Percentiles rank a stretch among this genome's conserved stretches.
These are phyloP conservation scores for Lentinus polychrous DNA, from an alignment of 1,284 basidiomycete genomes.

Conservation along the genomic window DNA sequence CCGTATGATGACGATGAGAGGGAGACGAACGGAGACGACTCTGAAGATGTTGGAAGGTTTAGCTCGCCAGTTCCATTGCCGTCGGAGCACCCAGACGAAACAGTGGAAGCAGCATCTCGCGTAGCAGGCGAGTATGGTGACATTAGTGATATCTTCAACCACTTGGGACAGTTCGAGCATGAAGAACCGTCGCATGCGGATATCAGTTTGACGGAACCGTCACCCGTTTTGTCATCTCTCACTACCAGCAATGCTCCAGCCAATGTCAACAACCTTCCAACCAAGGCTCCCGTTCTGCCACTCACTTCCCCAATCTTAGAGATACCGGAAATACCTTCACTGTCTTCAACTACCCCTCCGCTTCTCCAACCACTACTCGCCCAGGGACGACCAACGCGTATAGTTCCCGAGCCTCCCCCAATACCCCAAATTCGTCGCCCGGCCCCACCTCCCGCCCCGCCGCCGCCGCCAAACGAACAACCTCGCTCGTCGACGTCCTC, in stretches of 20 bases:
- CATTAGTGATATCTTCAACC: conserved; percentile 67
- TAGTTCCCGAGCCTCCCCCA: no score
- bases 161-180: conserved; percentile 62
- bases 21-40: conserved; percentile 21
- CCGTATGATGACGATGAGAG: conserved; percentile 33
- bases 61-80: conserved; percentile 16
- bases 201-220: no score
- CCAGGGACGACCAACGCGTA: no score
- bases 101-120: conserved; percentile 22
- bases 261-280: no score
- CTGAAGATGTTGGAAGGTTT: conserved; percentile 17
- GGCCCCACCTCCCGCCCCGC: no score
- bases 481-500: conserved; percentile 44
- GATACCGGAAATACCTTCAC: no score
- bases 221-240: neutral
- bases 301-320: no score
- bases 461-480: conserved; percentile 14
- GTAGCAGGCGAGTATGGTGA: conserved; percentile 48
- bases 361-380: no score
- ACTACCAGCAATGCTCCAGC: neutral
- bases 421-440: no score
- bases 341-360: no score
- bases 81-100: conserved; percentile 7
- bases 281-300: no score
- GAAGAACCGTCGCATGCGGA: conserved; percentile 25